Evolutionary conservation across 177 flowering plant species (phyloP), one percentile per base, ranked within the genome.

Genomic region (Vitis hybrid): DNA sequence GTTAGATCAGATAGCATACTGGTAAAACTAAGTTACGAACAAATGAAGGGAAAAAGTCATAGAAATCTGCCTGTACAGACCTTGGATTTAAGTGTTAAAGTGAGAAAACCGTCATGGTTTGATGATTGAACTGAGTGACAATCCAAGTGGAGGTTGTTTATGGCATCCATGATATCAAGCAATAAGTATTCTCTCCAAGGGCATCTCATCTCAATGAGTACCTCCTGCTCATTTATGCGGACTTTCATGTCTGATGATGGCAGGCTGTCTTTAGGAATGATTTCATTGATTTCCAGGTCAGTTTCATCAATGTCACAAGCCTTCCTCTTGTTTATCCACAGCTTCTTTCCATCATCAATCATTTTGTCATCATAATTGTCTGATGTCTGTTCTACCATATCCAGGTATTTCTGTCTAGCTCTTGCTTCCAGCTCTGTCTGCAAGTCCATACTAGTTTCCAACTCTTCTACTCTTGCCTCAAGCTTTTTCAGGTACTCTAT

Each of bases 161-260:
- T 56, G n/a, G 84, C 88, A 52, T 90, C 92, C 81, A 91, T 79
- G 60, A 90, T 73, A 67, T 90, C 92, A 1, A 87, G 75, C 74
- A 91, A 70, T 72, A 91, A 72, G 21, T 78, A 80, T 51, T 90
- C 97, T 72, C 91, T 84, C 80, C 82, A 91, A 19, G 88, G 81
- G 69, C 92, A 88, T 57, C 75, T 70, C 68, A 90, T 75, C 74
- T 90, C 89, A 32, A 91, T 83, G 46, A 75, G 6, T 60, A 87
- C 87, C 57, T 88, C 91, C 13, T 77, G 72, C 12, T 82, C 91
- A 19, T 77, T 73, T 12, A 88, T 60, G 50, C 68, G 77, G 46
- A 90, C 89, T 19, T 77, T 85, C 62, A 88, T 66, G 65, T 88
- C 80, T 19, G 66, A 46, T 32, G 79, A 46, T 32, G 79, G 60